Evolutionary conservation across 257 asterid species (phyloP).

Genomic region (Penstemon davidsonii): DNA sequence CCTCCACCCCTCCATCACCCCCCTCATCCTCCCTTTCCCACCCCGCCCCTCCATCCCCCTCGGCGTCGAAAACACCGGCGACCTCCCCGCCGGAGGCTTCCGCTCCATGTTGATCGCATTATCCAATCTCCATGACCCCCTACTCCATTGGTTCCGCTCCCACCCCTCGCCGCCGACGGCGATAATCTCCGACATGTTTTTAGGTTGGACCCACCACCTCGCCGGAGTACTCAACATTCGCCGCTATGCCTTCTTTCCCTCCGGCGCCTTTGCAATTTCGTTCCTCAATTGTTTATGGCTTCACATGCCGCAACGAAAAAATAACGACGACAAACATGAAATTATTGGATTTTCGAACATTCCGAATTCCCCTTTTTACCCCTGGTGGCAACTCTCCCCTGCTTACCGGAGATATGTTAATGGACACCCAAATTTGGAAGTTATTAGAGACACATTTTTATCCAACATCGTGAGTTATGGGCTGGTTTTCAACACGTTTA

Average conservation of each 20-base stretch:
- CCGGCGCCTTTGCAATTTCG: conserved; percentile 61
- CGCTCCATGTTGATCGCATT: conserved; percentile 47
- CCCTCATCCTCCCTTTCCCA: conserved; percentile 75
- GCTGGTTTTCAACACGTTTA: conserved; percentile 52
- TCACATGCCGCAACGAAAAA: conserved; percentile 35
- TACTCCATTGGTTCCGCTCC: conserved; percentile 51
- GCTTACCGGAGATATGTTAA: conserved; percentile 41
- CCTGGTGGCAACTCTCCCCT: conserved; percentile 83
- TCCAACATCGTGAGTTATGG: conserved; percentile 49
- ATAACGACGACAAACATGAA: conserved; percentile 32
- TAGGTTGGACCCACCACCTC: conserved; percentile 65
- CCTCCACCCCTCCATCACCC: conserved; percentile 45
- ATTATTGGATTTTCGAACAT: conserved; percentile 32
- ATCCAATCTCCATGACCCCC: conserved; percentile 40
- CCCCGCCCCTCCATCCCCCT: conserved; percentile 48
- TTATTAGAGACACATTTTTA: conserved; percentile 31
- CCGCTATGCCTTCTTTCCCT: conserved; percentile 64
- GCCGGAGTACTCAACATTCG: conserved; percentile 48
- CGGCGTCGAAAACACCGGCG: conserved; percentile 74
- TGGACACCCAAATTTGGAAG: conserved; percentile 49
- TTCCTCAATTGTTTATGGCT: conserved; percentile 51
- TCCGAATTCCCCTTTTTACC: conserved; percentile 58
- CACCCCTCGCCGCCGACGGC: conserved; percentile 79
- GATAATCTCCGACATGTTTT: conserved; percentile 62
- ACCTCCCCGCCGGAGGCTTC: conserved; percentile 57